Conservation (phyloP, 371 early-diverging fungal species). For the Coemansia sp. region DNA sequence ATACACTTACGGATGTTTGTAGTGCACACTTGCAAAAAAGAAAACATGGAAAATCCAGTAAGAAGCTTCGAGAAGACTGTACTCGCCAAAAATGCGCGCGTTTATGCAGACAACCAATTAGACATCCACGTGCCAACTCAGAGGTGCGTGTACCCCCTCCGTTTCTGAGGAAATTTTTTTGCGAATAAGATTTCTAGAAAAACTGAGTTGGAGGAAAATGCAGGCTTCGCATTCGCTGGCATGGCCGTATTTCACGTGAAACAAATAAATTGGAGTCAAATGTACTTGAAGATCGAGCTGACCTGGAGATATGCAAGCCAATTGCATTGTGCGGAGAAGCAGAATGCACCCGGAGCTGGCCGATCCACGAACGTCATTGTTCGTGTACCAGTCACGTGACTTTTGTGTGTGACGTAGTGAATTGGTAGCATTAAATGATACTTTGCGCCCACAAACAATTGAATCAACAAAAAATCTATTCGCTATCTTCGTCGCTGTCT, state of each 20-base stretch:
- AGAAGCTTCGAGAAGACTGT: conserved; percentile 1
- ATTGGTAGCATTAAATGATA: no score
- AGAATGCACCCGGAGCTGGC: no score
- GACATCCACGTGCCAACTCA: background rate
- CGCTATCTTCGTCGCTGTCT: conserved; percentile 18
- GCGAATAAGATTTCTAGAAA: background rate
- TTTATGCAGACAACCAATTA: background rate
- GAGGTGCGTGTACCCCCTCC: background rate
- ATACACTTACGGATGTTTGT: background rate
- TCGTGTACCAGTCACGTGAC: background rate
- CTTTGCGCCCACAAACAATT: no score
- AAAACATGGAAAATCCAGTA: background rate
- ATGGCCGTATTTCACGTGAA: background rate
- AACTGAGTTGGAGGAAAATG: background rate
- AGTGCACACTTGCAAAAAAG: background rate
- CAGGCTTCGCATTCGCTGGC: conserved; percentile 1
- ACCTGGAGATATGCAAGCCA: background rate
- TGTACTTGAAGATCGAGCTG: background rate
- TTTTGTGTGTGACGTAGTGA: background rate
- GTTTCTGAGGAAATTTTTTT: background rate
- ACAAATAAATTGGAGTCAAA: background rate
- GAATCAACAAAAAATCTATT: background rate
- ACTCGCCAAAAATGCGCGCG: background rate
- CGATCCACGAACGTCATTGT: background rate
- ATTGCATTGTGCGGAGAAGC: background rate